These are phyloP conservation scores for Gloeostereum incarnatum DNA, from an alignment of 768 basidiomycete species.

Conservation along the genomic window DNA sequence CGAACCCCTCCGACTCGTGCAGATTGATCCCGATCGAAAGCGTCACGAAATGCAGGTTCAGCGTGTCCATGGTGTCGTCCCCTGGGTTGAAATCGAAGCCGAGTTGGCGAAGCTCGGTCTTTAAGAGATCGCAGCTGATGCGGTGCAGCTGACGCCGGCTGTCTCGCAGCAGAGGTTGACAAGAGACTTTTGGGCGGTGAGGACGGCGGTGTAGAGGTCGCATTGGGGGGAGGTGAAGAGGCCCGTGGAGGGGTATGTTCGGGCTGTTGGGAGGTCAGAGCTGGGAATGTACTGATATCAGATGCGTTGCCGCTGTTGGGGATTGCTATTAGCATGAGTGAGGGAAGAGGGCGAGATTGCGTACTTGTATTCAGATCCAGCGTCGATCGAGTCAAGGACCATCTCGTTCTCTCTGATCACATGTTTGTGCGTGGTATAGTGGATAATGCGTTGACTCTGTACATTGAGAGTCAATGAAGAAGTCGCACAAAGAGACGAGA, in stretches of 20 bases:
- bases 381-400: constrained; percentile 82
- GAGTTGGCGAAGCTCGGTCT: constrained; percentile 66
- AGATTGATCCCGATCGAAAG: constrained; percentile 94
- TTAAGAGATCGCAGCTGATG: constrained; percentile 55
- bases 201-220: constrained; percentile 77
- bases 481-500: too few species aligned
- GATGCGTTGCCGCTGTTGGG: constrained; percentile 78
- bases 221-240: constrained; percentile 69
- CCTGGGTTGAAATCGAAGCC: constrained; percentile 54
- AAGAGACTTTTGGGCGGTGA: constrained; percentile 63
- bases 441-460: constrained; percentile 82
- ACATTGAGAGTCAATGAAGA: too few species aligned
- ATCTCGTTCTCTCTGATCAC: constrained; percentile 61
- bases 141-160: constrained; percentile 73
- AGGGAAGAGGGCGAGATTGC: constrained; percentile 1
- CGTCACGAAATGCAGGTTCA: constrained; percentile 91
- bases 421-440: constrained; percentile 91
- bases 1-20: constrained; percentile 69
- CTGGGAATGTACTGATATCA: constrained; percentile 65
- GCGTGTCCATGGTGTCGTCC: constrained; percentile 44
- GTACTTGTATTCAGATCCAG: constrained; percentile 88
- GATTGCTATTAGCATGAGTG: constrained; percentile 1
- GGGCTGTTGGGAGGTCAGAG: too few species aligned
- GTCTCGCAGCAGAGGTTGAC: constrained; percentile 51
- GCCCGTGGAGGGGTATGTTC: constrained; percentile 84